Percentiles rank a stretch among this genome's conserved stretches.
Conservation (phyloP, 1,139 yeast species). For the Suhomyces anneliseae region DNA sequence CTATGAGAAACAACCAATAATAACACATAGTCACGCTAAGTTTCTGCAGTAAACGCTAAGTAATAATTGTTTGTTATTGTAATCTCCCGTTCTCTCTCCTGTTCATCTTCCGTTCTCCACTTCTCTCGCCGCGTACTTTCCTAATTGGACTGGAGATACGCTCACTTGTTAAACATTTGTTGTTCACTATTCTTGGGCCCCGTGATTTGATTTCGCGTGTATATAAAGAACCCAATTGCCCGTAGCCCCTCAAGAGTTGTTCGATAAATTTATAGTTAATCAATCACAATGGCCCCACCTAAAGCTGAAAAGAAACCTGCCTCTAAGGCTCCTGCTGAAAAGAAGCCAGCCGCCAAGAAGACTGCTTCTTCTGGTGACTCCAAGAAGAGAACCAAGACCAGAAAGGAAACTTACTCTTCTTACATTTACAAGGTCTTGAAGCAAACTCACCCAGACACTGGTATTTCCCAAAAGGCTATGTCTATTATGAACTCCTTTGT, state of each 20-base stretch:
- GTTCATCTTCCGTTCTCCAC: conserved; percentile 1
- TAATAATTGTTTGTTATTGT: conserved; percentile 1
- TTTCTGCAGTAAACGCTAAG: too few species aligned
- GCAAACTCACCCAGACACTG: conserved; percentile 99
- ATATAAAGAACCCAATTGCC: conserved; percentile 6
- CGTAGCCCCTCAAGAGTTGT: conserved; percentile 3
- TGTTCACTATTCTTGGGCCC: neutral
- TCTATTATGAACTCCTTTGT: conserved; percentile 98
- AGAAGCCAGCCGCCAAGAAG: conserved; percentile 96
- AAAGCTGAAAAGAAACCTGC: conserved; percentile 99
- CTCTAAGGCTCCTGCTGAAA: conserved; percentile 97
- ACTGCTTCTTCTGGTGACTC: conserved; percentile 73
- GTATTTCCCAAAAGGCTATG: conserved; percentile 99
- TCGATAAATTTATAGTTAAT: conserved; percentile 4
- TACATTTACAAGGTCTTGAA: conserved; percentile 98
- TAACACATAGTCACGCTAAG: too few species aligned
- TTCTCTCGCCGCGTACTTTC: conserved; percentile 4
- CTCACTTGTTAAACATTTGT: neutral
- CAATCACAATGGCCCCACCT: conserved; percentile 73
- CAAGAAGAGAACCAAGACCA: conserved; percentile 94
- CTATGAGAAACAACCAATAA: neutral
- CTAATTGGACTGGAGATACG: conserved; percentile 2
- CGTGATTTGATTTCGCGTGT: conserved; percentile 7
- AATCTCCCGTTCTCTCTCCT: conserved; percentile 5
- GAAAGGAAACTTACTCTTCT: conserved; percentile 99